Conservation (phyloP, 108 stramenopile genomes). For the Aurantiochytrium sp. region DNA sequence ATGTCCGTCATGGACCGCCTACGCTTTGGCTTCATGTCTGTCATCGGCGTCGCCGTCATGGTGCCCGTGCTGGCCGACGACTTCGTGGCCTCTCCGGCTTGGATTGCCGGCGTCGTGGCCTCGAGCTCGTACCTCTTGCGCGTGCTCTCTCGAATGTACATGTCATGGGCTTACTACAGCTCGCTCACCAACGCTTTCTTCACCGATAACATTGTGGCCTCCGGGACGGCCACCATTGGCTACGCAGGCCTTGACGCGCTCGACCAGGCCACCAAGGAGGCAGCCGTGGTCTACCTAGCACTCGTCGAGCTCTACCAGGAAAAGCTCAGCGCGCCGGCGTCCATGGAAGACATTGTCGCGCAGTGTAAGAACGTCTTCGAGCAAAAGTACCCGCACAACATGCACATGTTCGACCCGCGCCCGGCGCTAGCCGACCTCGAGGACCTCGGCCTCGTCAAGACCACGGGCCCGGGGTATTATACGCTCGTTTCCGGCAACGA, state of each 20-base stretch:
- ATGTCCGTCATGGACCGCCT: conserved; percentile 22
- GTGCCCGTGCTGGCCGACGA: background rate
- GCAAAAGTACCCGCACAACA: conserved; percentile 47
- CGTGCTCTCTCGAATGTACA: conserved; percentile 4
- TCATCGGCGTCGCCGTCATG: conserved; percentile 23
- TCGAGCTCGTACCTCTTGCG: background rate
- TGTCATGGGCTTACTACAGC: conserved; percentile 16
- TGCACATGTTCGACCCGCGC: conserved; percentile 58
- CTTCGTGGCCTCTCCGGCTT: background rate
- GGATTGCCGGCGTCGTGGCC: background rate
- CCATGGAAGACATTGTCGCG: background rate
- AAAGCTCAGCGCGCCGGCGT: background rate
- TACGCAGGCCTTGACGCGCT: background rate
- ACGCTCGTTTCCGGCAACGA: too few species aligned
- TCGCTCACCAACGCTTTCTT: background rate
- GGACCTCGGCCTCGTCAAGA: background rate
- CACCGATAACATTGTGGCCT: background rate
- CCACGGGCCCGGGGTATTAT: background rate
- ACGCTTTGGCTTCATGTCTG: background rate
- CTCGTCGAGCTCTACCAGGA: conserved; percentile 1
- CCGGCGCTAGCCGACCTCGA: conserved; percentile 49
- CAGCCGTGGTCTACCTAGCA: background rate
- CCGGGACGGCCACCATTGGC: background rate
- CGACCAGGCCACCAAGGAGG: background rate
- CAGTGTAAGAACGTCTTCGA: conserved; percentile 36